Evolutionary conservation across 495 filamentous ascomycete genomes (phyloP).

Genomic region (Xylaria grammica): DNA sequence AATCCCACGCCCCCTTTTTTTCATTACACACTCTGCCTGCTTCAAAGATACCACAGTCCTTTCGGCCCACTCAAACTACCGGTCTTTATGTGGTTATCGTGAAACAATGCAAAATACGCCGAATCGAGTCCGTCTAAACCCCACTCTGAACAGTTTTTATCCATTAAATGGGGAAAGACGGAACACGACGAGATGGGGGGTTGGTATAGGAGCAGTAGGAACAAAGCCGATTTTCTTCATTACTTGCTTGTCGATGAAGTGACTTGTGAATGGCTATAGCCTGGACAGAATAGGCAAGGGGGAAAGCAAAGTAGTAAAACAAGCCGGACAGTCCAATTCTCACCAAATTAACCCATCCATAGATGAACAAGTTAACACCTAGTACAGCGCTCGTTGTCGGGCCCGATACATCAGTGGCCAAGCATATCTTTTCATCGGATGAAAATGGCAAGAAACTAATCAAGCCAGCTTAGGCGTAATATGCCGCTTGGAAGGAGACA

Average conservation of each 20-base stretch:
- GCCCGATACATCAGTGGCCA: not conserved
- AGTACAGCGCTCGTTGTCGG: not conserved
- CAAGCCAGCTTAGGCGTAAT: too few species aligned
- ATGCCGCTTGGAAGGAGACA: too few species aligned
- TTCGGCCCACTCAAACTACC: not conserved
- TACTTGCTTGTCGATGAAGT: not conserved
- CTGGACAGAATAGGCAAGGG: not conserved
- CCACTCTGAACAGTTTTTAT: not conserved
- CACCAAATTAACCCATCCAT: not conserved
- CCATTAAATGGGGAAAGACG: not conserved
- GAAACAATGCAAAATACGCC: not conserved
- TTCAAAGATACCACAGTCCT: too few species aligned
- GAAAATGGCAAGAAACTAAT: too few species aligned
- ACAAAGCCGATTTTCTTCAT: not conserved
- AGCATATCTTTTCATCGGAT: too few species aligned
- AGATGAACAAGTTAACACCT: not conserved
- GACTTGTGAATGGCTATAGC: not conserved
- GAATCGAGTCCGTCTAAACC: not conserved
- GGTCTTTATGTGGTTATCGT: not conserved
- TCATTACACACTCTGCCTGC: too few species aligned
- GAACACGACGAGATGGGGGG: not conserved
- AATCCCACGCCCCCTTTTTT: not conserved
- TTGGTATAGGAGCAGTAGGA: not conserved
- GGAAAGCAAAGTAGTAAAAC: not conserved
- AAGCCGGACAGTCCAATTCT: not conserved